phyloP scores from a whole-genome alignment of 2,329 filamentous ascomycete genomes.

The Cercospora janseana region DNA sequence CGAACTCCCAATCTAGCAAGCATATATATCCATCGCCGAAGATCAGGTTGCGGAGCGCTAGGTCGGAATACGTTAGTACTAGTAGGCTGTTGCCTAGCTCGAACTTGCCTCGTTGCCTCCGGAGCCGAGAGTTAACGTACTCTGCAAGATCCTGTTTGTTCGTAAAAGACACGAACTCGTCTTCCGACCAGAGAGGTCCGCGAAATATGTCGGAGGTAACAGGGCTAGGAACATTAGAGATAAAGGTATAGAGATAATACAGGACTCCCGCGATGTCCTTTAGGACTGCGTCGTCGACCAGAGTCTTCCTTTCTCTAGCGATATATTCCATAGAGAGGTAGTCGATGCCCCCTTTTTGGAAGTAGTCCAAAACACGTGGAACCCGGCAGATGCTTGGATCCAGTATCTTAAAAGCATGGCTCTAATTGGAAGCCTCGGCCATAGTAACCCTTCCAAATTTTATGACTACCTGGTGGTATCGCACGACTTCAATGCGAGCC shows the following conservation, averaged over 20 bases:
- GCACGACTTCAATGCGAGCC: not conserved
- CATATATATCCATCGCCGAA: not conserved
- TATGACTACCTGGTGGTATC: not conserved
- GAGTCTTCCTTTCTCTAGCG: not conserved
- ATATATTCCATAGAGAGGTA: slow-evolving; percentile 1
- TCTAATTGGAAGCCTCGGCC: not conserved
- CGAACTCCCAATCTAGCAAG: not conserved
- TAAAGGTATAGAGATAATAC: not conserved
- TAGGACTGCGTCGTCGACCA: not conserved
- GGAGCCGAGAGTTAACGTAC: not conserved
- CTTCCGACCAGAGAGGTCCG: not conserved
- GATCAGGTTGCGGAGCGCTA: not conserved
- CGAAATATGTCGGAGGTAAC: not conserved
- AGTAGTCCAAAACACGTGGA: not conserved
- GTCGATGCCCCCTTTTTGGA: not conserved
- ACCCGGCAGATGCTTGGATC: not conserved
- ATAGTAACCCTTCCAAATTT: not conserved
- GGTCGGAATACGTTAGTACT: not conserved
- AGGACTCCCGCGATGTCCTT: not conserved
- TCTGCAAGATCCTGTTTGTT: not conserved
- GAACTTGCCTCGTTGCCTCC: not conserved
- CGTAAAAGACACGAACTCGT: not conserved
- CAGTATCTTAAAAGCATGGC: not conserved
- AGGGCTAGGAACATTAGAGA: not conserved
- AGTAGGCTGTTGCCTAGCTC: not conserved